Evolutionary conservation across 2,329 filamentous ascomycete genomes (phyloP), one percentile per base, ranked within the genome.

Genomic region (Aspergillus flavus): DNA sequence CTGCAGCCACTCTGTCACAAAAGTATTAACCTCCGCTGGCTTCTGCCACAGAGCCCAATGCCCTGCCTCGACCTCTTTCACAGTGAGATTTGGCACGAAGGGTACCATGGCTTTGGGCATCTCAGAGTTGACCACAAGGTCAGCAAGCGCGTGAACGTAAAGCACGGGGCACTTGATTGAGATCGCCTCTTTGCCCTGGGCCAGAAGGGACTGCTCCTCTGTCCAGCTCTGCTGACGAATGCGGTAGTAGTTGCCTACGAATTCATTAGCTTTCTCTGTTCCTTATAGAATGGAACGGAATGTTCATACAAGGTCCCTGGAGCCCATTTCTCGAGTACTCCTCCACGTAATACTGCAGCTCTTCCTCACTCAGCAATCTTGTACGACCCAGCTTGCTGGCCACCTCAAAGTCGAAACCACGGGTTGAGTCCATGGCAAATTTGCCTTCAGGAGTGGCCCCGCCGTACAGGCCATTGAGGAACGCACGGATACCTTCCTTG

Each of bases 41-140:
- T 57, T 50, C 26, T 61, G 43, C 60, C 60, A 61, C 45, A 57
- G 23, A 34, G 57, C 46, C 60, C 60, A 61, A 28, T 61, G 60
- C 6, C 53, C 54, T 19, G 60, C 43, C n/a, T 45, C 26, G 11
- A 61, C 60, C 41, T 61, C 36, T 36, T 58, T 56, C 30, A 53
- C 14, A 4, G 55, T 61, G 28, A 61, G 55, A n/a, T 61, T 56
- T 6, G 45, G 43, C 32, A 61, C 32, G 16, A 48, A 52, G 19
- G 28, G 34, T 30, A 43, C 43, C 60, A 61, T 61, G 23, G 28
- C 21, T 7, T 52, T 48, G 1, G 57, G 16, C 60, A 61, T 61
- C 4, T 52, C 43, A 9, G 32, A 21, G 19, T 36, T 53, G 34
- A 61, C 45, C 4, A 61, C 36, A 7, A 36, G 45, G 28, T 61